Evolutionary conservation across 2,329 filamentous ascomycete genomes (phyloP), one percentile per base, ranked within the genome.

Genomic region (Penicillium sp.): DNA sequence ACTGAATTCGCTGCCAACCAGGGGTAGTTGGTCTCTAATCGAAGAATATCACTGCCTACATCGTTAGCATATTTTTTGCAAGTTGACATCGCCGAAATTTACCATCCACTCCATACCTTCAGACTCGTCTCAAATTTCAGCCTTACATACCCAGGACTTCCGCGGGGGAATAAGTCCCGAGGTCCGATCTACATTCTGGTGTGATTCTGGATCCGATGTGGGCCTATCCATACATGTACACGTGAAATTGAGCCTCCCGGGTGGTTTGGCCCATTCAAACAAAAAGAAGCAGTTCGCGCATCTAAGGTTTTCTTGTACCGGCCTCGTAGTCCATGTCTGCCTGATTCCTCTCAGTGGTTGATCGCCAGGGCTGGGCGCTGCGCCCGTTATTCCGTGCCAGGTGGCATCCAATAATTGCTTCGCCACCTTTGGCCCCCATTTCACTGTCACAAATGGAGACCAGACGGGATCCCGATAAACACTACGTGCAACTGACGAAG

Each of bases 401-500:
- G 32, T 35, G 32, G 32, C 32, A 35, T 35, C 13, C 18, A 8
- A 35, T 15, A 8, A 10, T 13, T 35, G 32, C 32, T 35, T 35
- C 32, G 32, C 32, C 32, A 35, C 32, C 7, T 20, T 35, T 20
- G 32, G 32, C 32, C 32, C 32, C 32, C 15, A 35, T 35, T 9
- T 35, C 15, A 6, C 32, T 20, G 20, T 8, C 15, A 10, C 15
- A 3, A 35, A 20, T 35, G 32, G 6, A 20, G 33, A 37, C 33
- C 15, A 12, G 15, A 20, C 15, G 12, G 8, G 33, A 52, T 74
- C 2, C 61, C 80, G 13, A 66, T 80, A 25, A 60, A 78, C 53
- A 57, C 10, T 68, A 73, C 24, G 72, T 80, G 2, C 35, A 61
- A 6, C 76, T 77, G 0, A 53, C 44, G 0, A 44, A 47, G 10